Evolutionary conservation across 345 rosid species (phyloP).

Genomic region (Gynandropsis gynandra): DNA sequence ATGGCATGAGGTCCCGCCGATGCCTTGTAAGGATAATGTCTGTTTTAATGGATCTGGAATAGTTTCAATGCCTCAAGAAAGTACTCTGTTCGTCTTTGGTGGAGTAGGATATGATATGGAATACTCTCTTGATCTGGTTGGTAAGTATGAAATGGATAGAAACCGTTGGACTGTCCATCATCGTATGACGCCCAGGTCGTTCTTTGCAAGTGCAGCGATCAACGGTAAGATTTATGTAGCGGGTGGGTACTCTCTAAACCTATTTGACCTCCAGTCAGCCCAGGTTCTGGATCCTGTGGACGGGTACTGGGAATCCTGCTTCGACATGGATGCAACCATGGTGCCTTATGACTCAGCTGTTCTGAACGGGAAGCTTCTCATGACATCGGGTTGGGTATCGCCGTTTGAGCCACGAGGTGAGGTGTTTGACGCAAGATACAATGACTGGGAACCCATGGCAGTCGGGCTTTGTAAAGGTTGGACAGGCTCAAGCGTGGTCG

Average conservation of each 20-base stretch:
- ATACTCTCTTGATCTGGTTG: slow-evolving; percentile 64
- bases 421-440: slow-evolving; percentile 63
- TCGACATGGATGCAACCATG: slow-evolving; percentile 73
- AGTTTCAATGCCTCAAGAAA: slow-evolving; percentile 49
- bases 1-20: slow-evolving; percentile 77
- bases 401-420: slow-evolving; percentile 89
- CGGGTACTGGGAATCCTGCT: slow-evolving; percentile 53
- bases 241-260: slow-evolving; percentile 68
- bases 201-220: slow-evolving; percentile 65
- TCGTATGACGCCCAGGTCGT: slow-evolving; percentile 63
- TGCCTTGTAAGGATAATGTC: slow-evolving; percentile 78
- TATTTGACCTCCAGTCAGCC: slow-evolving; percentile 61
- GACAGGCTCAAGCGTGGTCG: slow-evolving; percentile 86
- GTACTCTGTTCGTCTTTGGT: slow-evolving; percentile 73
- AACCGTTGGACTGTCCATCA: slow-evolving; percentile 71
- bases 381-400: slow-evolving; percentile 95
- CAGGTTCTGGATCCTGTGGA: slow-evolving; percentile 65
- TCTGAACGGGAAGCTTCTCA: slow-evolving; percentile 68
- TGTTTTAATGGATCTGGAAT: slow-evolving; percentile 76
- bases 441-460: slow-evolving; percentile 76
- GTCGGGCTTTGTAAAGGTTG: slow-evolving; percentile 81
- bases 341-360: slow-evolving; percentile 79
- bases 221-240: slow-evolving; percentile 74
- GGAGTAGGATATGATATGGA: slow-evolving; percentile 77
- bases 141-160: slow-evolving; percentile 71